Percentiles rank a stretch among this genome's conserved stretches.
phyloP scores from a whole-genome alignment of 2,329 filamentous ascomycete genomes.

The Penicillium italicum region DNA sequence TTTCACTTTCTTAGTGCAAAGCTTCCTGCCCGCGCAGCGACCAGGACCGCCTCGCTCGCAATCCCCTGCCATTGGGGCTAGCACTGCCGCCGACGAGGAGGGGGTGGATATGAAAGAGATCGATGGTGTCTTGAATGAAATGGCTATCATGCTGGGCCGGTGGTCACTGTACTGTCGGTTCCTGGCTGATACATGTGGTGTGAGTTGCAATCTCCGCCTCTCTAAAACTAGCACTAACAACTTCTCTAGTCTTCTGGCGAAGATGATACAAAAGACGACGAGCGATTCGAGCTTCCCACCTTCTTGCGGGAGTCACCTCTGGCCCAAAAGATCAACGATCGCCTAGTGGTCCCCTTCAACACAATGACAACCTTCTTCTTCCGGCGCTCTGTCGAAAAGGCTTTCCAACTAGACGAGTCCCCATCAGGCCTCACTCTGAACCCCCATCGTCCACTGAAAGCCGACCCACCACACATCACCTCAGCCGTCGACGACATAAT shows the following conservation, averaged over 20 bases:
- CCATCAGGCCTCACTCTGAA: slow-evolving; percentile 76
- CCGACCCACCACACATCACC: slow-evolving; percentile 84
- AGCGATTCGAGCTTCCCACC: slow-evolving; percentile 63
- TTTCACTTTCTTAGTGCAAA: slow-evolving; percentile 94
- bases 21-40: slow-evolving; percentile 73
- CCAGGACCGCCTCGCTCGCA: slow-evolving; percentile 65
- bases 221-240: slow-evolving; percentile 5
- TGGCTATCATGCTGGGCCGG: slow-evolving; percentile 83
- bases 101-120: slow-evolving; percentile 95
- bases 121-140: slow-evolving; percentile 80
- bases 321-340: slow-evolving; percentile 69
- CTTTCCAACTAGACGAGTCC: slow-evolving; percentile 91
- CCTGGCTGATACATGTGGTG: slow-evolving; percentile 77
- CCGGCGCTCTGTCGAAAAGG: slow-evolving; percentile 91
- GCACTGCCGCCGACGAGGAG: slow-evolving; percentile 70
- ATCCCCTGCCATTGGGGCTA: slow-evolving; percentile 65
- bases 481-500: slow-evolving; percentile 97
- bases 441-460: slow-evolving; percentile 65
- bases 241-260: slow-evolving; percentile 31
- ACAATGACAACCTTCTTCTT: slow-evolving; percentile 95
- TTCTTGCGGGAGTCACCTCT: slow-evolving; percentile 77
- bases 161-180: slow-evolving; percentile 94
- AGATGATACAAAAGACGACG: slow-evolving; percentile 53
- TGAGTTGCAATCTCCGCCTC: slow-evolving; percentile 44
- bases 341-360: slow-evolving; percentile 78